These are phyloP conservation scores for Apocynum venetum DNA, from an alignment of 257 asterid species.

Conservation along the genomic window DNA sequence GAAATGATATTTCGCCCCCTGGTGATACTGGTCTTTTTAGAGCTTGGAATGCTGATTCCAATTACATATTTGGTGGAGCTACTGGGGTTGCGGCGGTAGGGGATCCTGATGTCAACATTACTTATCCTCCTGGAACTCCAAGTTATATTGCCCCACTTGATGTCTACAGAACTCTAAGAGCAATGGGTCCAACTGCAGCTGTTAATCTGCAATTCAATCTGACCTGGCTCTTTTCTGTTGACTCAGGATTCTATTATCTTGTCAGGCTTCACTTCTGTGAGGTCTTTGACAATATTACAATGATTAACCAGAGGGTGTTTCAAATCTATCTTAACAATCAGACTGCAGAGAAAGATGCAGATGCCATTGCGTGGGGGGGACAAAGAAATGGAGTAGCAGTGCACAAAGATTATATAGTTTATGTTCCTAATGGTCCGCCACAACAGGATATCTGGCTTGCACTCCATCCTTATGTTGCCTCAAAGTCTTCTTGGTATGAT, in stretches of 20 bases:
- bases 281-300: conserved; percentile 25
- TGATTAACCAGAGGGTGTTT: conserved; percentile 43
- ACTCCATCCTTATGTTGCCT: conserved; percentile 43
- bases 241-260: conserved; percentile 49
- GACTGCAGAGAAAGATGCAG: conserved; percentile 40
- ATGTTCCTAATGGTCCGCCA: conserved; percentile 51
- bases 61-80: conserved; percentile 36
- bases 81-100: conserved; percentile 32
- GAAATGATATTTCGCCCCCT: conserved; percentile 76
- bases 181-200: conserved; percentile 42
- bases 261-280: conserved; percentile 65
- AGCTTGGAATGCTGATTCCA: conserved; percentile 44
- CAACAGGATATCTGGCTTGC: conserved; percentile 70
- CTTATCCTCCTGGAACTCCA: conserved; percentile 26
- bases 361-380: conserved; percentile 43
- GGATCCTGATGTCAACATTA: conserved; percentile 34
- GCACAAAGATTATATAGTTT: conserved; percentile 57
- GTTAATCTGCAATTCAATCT: conserved; percentile 40
- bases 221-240: conserved; percentile 50
- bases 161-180: conserved; percentile 43
- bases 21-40: conserved; percentile 50
- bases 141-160: conserved; percentile 44
- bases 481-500: conserved; percentile 44
- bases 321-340: conserved; percentile 36
- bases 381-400: conserved; percentile 44